Evolutionary conservation across 2,329 filamentous ascomycete species (phyloP), one percentile per base, ranked within the genome.

Genomic region (Verticillium nonalfalfae): DNA sequence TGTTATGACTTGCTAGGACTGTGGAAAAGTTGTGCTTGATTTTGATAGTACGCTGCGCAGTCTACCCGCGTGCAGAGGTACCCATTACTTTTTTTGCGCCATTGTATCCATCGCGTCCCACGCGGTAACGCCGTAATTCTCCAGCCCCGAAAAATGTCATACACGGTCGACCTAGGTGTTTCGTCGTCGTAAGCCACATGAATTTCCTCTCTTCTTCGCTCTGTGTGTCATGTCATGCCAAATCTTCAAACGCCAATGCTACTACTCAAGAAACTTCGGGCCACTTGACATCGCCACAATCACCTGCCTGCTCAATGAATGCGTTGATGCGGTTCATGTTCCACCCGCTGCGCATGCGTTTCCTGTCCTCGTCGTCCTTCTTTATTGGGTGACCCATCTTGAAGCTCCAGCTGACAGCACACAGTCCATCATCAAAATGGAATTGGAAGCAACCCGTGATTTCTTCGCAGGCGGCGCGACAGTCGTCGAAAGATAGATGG

Each of bases 391-490:
- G 68, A 14, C 79, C 79, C 15, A 79, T 69, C 63, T 67, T 72
- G 64, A 80, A 73, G 7, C 70, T 69, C 59, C 66, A 66, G 59
- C 70, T 67, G 35, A 76, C 70, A 5, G 68, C 64, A 65, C 79
- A 81, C 50, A 76, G 65, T 34, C 74, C 71, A n/a, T 76, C 65
- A 35, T 71, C 67, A 66, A 73, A 81, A 35, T 70, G 70, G 65
- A 73, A 81, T 65, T 79, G 76, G 64, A 79, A 73, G 69, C 79
- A 81, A 9, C 68, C 61, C 0, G 63, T 36, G 36, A 71, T 59
- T 55, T 68, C 71, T 50, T 75, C 66, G 67, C 84, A 86, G 2
- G 78, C 78, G 34, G 67, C 68, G 3, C 70, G 72, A 68, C 82
- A 85, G 59, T 76, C 65, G 1, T 79, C 75, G 52, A 74, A 74